Conservation (phyloP, 1,284 basidiomycete species). For the Acaromyces ingoldii region DNA sequence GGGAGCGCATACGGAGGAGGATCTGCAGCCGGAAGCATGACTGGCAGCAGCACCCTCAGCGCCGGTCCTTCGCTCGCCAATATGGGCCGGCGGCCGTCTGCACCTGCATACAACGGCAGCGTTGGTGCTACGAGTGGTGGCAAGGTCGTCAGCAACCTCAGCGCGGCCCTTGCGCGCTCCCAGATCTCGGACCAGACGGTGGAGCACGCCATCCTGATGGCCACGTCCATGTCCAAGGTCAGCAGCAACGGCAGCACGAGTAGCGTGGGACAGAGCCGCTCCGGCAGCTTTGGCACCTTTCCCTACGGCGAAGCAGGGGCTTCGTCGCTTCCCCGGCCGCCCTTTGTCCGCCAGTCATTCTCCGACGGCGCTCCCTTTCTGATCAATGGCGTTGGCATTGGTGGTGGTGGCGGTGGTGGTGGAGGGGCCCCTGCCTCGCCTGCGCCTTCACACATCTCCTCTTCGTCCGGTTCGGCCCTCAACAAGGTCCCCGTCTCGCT, state of each 20-base stretch:
- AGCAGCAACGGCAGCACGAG: background rate
- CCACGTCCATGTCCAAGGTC: background rate
- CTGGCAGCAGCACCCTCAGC: background rate
- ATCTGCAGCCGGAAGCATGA: background rate
- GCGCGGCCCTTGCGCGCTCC: background rate
- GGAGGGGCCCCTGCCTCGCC: constrained; percentile 12
- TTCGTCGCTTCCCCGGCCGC: constrained; percentile 8
- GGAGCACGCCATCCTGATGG: background rate
- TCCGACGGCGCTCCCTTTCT: constrained; percentile 13
- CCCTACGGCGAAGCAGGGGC: background rate
- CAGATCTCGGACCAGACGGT: background rate
- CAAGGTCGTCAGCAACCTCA: background rate
- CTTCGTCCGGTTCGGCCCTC: constrained; percentile 13
- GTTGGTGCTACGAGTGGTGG: too few species aligned
- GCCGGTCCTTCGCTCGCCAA: background rate
- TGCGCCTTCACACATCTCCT: constrained; percentile 10
- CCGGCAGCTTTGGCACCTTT: background rate
- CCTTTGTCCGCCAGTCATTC: constrained; percentile 26
- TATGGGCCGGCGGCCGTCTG: background rate
- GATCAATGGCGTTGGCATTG: background rate
- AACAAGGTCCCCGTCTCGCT: background rate
- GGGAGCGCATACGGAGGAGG: background rate
- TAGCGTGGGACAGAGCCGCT: background rate
- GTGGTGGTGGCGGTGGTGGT: background rate
- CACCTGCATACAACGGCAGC: background rate